These are phyloP conservation scores for Chrysopogon serrulatus DNA, from an alignment of 176 grass and related monocot species.

Conservation along the genomic window DNA sequence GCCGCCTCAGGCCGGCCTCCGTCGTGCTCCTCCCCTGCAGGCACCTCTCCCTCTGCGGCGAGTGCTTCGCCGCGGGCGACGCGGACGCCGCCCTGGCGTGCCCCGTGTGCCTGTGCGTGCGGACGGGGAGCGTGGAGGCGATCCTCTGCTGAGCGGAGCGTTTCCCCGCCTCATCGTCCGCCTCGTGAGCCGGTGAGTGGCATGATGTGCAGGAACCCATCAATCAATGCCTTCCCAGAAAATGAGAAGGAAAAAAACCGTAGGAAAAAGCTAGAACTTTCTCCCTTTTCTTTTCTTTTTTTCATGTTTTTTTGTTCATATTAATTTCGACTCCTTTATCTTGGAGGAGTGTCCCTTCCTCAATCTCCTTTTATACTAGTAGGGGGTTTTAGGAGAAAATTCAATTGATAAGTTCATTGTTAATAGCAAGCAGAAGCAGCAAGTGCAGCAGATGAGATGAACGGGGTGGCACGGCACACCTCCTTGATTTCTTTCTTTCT, in stretches of 20 bases:
- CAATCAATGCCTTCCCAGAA: not conserved
- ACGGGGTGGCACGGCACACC: not conserved
- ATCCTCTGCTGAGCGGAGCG: conserved; percentile 45
- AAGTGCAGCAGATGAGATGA: conserved; percentile 8
- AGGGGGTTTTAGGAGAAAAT: conserved; percentile 48
- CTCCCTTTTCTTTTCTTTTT: not conserved
- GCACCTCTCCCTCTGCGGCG: conserved; percentile 71
- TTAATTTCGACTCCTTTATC: not conserved
- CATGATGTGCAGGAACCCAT: conserved; percentile 1
- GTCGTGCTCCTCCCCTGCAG: conserved; percentile 80
- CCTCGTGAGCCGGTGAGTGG: conserved; percentile 18
- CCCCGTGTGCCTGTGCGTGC: conserved; percentile 70
- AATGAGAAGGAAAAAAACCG: not conserved
- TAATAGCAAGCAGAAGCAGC: conserved; percentile 1
- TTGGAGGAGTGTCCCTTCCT: not conserved
- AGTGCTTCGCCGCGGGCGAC: conserved; percentile 49
- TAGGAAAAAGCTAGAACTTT: conserved; percentile 10
- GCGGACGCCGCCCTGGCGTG: conserved; percentile 44
- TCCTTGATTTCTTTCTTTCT: not conserved
- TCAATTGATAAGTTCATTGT: conserved; percentile 62
- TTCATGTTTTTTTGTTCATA: conserved; percentile 28
- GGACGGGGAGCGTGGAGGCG: conserved; percentile 73
- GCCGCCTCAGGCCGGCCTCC: conserved; percentile 37
- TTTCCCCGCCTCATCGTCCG: not conserved
- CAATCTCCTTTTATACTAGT: not conserved